Evolutionary conservation across 331 rosid genomes (phyloP).

Genomic region (Quercus tomentella): DNA sequence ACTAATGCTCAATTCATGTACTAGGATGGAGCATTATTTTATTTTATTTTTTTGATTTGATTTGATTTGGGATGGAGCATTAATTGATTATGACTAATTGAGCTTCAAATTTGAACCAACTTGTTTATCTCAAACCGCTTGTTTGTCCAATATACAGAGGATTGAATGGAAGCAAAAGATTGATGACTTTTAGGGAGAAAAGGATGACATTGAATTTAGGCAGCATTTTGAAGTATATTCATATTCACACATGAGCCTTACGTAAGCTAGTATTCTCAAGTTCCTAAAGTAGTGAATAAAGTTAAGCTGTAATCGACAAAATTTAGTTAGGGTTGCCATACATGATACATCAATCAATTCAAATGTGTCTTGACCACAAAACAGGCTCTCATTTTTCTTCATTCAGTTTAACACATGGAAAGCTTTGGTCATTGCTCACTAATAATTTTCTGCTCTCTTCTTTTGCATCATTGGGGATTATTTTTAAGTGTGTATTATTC

Average conservation of each 20-base stretch:
- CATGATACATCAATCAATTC: conserved; percentile 7
- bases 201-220: conserved; percentile 28
- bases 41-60: too few species aligned
- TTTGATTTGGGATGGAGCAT: neutral
- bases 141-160: conserved; percentile 1
- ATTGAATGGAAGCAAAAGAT: conserved; percentile 18
- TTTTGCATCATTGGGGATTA: neutral
- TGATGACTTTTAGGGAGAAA: conserved; percentile 11
- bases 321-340: neutral
- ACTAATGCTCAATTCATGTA: neutral
- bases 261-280: conserved; percentile 9
- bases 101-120: conserved; percentile 13
- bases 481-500: neutral
- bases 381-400: conserved; percentile 19
- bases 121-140: conserved; percentile 15
- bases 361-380: neutral
- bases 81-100: conserved; percentile 25
- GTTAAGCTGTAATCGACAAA: conserved; percentile 32
- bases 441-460: neutral
- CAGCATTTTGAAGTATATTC: conserved; percentile 16
- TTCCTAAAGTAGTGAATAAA: conserved; percentile 17
- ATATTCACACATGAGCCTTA: conserved; percentile 16
- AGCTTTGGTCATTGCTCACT: neutral
- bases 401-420: conserved; percentile 6
- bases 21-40: conserved; percentile 13